Percentiles rank a stretch among this genome's conserved stretches.
These are phyloP conservation scores for Sporothrix brasiliensis DNA, from an alignment of 2,329 filamentous ascomycete genomes.

Conservation along the genomic window DNA sequence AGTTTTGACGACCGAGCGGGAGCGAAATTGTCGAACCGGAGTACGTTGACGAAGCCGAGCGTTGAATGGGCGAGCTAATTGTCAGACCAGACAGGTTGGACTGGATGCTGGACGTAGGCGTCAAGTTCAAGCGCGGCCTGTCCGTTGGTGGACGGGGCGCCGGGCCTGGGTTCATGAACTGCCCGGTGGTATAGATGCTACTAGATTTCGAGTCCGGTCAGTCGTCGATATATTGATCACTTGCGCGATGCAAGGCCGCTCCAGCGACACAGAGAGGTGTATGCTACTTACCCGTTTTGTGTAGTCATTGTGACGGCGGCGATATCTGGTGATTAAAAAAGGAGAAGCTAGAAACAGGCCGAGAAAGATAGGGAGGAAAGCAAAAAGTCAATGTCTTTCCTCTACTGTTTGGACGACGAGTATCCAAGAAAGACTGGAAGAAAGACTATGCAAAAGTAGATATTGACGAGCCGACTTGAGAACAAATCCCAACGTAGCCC, in stretches of 20 bases:
- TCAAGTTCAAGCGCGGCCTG: slow-evolving; percentile 77
- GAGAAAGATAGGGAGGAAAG: not conserved
- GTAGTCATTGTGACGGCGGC: slow-evolving; percentile 28
- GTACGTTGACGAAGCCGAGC: slow-evolving; percentile 64
- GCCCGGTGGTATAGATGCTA: slow-evolving; percentile 62
- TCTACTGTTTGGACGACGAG: not conserved
- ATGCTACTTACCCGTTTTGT: slow-evolving; percentile 30
- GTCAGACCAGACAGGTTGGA: slow-evolving; percentile 80
- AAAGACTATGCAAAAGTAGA: slow-evolving; percentile 11
- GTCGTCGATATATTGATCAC: not conserved
- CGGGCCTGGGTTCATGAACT: slow-evolving; percentile 96
- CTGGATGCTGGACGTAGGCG: slow-evolving; percentile 72
- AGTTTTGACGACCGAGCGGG: slow-evolving; percentile 65
- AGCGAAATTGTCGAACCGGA: slow-evolving; percentile 73
- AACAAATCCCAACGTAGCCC: not conserved
- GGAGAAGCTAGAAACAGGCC: not conserved
- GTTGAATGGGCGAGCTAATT: slow-evolving; percentile 67
- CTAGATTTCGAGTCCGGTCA: not conserved
- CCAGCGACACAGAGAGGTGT: not conserved
- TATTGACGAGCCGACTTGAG: not conserved
- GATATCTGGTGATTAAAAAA: not conserved
- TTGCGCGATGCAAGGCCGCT: not conserved
- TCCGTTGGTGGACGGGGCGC: slow-evolving; percentile 87
- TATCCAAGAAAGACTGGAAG: not conserved
- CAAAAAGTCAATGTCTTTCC: not conserved